Conservation (phyloP, 805 yeast genomes). For the Barnettozyma sucrosica region DNA sequence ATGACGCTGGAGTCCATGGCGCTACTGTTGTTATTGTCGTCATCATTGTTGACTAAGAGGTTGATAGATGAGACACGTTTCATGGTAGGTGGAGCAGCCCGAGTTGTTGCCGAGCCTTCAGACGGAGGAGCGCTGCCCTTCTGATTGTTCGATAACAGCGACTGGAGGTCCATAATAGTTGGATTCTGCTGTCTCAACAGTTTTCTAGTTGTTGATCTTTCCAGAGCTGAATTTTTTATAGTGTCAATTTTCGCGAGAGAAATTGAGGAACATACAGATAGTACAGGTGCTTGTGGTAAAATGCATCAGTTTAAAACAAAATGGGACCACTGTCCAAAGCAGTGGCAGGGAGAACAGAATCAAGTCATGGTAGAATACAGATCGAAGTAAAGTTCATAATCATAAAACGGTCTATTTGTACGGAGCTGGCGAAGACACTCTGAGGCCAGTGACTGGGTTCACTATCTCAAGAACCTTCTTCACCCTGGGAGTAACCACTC, state of each 20-base stretch:
- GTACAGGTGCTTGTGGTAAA: too few species aligned
- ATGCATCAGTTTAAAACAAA: neutral
- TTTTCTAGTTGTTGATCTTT: neutral
- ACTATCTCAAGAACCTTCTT: constrained; percentile 58
- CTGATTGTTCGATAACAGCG: constrained; percentile 14
- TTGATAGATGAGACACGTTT: constrained; percentile 19
- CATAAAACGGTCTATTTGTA: constrained; percentile 14
- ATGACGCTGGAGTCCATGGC: neutral
- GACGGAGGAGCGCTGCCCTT: constrained; percentile 1
- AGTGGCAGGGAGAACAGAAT: constrained; percentile 1
- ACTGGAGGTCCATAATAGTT: constrained; percentile 18
- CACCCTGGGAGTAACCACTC: constrained; percentile 49
- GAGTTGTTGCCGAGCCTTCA: constrained; percentile 2
- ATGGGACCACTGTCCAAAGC: neutral
- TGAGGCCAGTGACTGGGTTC: constrained; percentile 55
- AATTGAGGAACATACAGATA: neutral
- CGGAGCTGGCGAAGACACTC: constrained; percentile 46
- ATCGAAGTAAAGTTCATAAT: neutral
- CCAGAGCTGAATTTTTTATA: neutral
- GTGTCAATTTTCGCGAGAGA: neutral
- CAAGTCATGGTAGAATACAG: neutral
- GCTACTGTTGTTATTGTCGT: neutral
- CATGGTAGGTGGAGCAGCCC: neutral
- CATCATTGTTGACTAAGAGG: constrained; percentile 15
- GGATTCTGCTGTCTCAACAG: neutral